Base-by-base conservation (phyloP, 1,284 basidiomycete genomes). In the Ceratorhiza oryzae-sativae region DNA sequence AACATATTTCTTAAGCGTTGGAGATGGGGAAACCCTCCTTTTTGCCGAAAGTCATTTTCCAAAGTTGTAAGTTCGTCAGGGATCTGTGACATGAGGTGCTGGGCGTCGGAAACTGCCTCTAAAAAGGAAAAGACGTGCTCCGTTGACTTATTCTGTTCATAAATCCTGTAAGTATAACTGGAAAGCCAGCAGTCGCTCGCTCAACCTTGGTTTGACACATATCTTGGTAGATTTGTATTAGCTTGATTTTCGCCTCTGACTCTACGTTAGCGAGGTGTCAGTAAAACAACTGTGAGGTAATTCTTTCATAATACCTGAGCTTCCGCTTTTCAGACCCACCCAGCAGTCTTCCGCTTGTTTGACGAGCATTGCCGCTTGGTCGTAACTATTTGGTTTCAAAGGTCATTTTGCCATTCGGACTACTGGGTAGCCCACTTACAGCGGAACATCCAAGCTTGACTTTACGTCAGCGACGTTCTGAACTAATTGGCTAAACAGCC, bases 21-120 rank as follows among this genome's bases (percentile, higher is more conserved):
- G 13, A 98, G 90, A 79, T 98, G 95, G 23, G 91, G 86, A 80
- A 98, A 98, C 62, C 91, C 92, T 55, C 90, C 93, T 80, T 91
- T 92, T 3, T 83, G 82, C 36, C 90, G 84, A 75, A 94, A 86
- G 76, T 87, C 88, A 0, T 83, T 79, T 77, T 95, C 92, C 0
- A 96, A 83, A 1, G 83, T 80, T 0, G 84, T 83, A 51, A 96
- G 81, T 1, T 84, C 82, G 0, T 85, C 80, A 4, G 91, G 90
- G 1, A 95, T 81, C 58, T 88, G 84, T 2, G 93, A 86, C 39
- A 96, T 85, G 70, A 90, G 87, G 65, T 88, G 88, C 79, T 95
- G 94, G 53, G 94, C 82, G 25, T 83, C 78, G 75, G 91, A 90
- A 74, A 95, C 91, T 71, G 86, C 86, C 20, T 89, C 87, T 0